phyloP scores from a whole-genome alignment of 1,284 basidiomycete genomes.

The Pseudozyma sp. region DNA sequence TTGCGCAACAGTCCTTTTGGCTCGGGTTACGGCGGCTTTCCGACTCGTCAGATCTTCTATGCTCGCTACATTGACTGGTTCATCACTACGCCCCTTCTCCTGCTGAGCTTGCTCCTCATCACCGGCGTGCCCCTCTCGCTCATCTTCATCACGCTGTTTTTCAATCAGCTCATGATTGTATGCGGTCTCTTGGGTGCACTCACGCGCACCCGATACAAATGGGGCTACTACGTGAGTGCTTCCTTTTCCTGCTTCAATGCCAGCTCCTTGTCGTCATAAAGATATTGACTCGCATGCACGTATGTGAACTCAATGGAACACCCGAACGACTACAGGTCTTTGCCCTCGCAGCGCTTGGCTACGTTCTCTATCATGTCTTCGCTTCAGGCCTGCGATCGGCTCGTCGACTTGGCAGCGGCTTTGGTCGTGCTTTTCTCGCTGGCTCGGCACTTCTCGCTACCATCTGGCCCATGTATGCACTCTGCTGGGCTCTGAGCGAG shows the following conservation, averaged over 20 bases:
- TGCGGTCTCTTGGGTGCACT: slow-evolving; percentile 74
- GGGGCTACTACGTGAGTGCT: slow-evolving; percentile 68
- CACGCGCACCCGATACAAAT: slow-evolving; percentile 73
- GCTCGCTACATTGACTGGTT: slow-evolving; percentile 62
- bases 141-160: slow-evolving; percentile 74
- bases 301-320: too few species aligned
- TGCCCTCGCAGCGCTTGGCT: slow-evolving; percentile 71
- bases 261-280: background rate
- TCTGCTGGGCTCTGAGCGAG: slow-evolving; percentile 73
- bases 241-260: background rate
- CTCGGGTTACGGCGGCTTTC: slow-evolving; percentile 28
- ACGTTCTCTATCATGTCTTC: slow-evolving; percentile 63
- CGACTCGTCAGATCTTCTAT: slow-evolving; percentile 74
- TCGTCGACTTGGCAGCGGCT: slow-evolving; percentile 69
- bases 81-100: slow-evolving; percentile 74
- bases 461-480: slow-evolving; percentile 50
- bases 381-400: slow-evolving; percentile 68
- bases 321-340: slow-evolving; percentile 50
- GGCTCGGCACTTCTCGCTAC: slow-evolving; percentile 67
- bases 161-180: slow-evolving; percentile 71
- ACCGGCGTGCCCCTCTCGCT: slow-evolving; percentile 73
- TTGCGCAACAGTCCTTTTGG: slow-evolving; percentile 57
- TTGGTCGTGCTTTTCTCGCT: slow-evolving; percentile 70
- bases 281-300: background rate
- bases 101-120: slow-evolving; percentile 73